Evolutionary conservation across 192 early-diverging fungal species (phyloP).

Genomic region (Lunasporangiospora selenospora): DNA sequence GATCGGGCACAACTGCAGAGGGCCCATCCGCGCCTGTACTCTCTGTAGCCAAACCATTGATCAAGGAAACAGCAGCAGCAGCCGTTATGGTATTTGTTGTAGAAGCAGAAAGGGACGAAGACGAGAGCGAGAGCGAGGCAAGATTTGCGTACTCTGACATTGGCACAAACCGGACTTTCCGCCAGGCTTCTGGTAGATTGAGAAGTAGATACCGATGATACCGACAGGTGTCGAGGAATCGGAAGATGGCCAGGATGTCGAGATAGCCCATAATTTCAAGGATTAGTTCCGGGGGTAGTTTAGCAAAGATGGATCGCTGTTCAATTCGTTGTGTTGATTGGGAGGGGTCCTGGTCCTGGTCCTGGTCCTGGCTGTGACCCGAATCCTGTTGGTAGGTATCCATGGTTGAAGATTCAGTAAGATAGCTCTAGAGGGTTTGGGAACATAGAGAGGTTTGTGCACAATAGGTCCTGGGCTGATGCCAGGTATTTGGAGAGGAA

Average conservation of each 20-base stretch:
- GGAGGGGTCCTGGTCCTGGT: too few relatives aligned
- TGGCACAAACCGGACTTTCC: constrained; percentile 47
- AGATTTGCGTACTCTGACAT: constrained; percentile 11
- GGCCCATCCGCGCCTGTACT: too few relatives aligned
- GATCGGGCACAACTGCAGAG: too few relatives aligned
- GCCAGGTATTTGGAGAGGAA: too few relatives aligned
- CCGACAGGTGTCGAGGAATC: constrained; percentile 52
- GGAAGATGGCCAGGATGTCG: constrained; percentile 53
- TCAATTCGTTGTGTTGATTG: not conserved
- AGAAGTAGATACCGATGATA: constrained; percentile 51
- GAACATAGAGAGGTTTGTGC: too few relatives aligned
- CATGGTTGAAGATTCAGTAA: not conserved
- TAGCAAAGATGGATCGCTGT: constrained; percentile 10
- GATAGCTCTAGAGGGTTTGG: too few relatives aligned
- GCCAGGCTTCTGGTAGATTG: constrained; percentile 49
- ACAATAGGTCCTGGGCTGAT: too few relatives aligned
- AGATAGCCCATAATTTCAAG: constrained; percentile 46
- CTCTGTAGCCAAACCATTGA: too few relatives aligned
- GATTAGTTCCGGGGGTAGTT: constrained; percentile 49
- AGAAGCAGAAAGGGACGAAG: too few relatives aligned
- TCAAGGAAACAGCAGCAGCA: too few relatives aligned
- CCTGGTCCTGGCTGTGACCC: not conserved
- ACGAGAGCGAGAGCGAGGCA: not conserved
- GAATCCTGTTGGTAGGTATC: not conserved
- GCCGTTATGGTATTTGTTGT: too few relatives aligned